These are phyloP conservation scores for Yamadazyma tumulicola DNA, from an alignment of 805 yeast species.

Conservation along the genomic window DNA sequence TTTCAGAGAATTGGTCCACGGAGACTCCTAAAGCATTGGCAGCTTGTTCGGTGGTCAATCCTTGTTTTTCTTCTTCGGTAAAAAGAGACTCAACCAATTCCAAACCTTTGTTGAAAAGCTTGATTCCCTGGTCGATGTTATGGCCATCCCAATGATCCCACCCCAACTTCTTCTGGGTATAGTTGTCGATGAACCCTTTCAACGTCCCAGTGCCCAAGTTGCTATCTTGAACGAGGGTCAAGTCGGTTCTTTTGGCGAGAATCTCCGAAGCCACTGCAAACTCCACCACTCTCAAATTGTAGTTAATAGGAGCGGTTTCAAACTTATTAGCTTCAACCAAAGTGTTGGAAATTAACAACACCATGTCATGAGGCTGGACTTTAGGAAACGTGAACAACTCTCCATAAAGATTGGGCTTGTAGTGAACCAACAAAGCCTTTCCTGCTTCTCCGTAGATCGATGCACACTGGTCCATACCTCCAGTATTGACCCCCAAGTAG, in stretches of 20 bases:
- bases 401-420: conserved; percentile 56
- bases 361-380: conserved; percentile 38
- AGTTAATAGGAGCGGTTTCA: conserved; percentile 67
- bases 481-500: conserved; percentile 69
- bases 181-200: conserved; percentile 59
- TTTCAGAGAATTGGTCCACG: conserved; percentile 38
- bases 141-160: conserved; percentile 42
- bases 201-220: conserved; percentile 56
- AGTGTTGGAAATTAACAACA: conserved; percentile 62
- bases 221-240: conserved; percentile 45
- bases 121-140: conserved; percentile 40
- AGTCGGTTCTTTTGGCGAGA: conserved; percentile 46
- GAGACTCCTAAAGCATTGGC: conserved; percentile 41
- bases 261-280: conserved; percentile 64
- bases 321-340: conserved; percentile 60
- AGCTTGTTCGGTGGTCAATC: conserved; percentile 49
- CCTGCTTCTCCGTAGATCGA: conserved; percentile 58
- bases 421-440: conserved; percentile 58
- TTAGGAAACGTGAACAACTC: conserved; percentile 53
- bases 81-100: conserved; percentile 43
- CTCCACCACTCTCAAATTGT: conserved; percentile 70
- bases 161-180: conserved; percentile 30
- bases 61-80: conserved; percentile 29
- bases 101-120: conserved; percentile 39
- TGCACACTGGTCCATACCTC: conserved; percentile 81